Percentiles rank a stretch among this genome's conserved stretches.
Conservation (phyloP, 768 basidiomycete species). For the Rhodotorula taiwanensis region DNA sequence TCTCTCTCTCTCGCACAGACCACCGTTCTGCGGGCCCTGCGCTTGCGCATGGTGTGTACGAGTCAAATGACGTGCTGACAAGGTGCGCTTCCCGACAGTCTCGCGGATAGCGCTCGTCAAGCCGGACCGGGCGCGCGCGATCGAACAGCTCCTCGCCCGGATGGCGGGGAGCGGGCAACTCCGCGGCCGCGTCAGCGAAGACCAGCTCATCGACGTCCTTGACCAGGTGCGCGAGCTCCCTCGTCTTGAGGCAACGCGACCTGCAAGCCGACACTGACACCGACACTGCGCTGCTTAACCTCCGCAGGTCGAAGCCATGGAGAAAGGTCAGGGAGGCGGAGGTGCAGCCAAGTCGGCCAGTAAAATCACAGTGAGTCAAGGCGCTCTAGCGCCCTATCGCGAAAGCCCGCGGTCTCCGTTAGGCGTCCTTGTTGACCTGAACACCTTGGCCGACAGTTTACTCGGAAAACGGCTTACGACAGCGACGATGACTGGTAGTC, state of each 20-base stretch:
- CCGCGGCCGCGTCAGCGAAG: conserved; percentile 66
- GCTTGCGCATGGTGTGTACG: too few species aligned
- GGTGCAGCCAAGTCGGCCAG: conserved; percentile 46
- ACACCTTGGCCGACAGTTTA: neutral
- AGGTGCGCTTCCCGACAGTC: conserved; percentile 51
- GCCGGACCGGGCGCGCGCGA: conserved; percentile 68
- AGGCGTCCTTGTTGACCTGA: too few species aligned
- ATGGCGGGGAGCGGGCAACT: conserved; percentile 82
- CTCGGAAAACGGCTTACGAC: conserved; percentile 49
- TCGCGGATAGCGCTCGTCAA: conserved; percentile 81
- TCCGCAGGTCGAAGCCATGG: conserved; percentile 54
- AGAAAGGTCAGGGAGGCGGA: conserved; percentile 38
- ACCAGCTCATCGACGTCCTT: conserved; percentile 73
- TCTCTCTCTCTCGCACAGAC: neutral
- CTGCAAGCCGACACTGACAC: neutral
- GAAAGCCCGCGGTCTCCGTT: too few species aligned
- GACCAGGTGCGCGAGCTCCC: conserved; percentile 59
- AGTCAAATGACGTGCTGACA: too few species aligned
- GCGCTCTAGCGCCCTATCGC: too few species aligned
- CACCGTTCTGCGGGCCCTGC: neutral
- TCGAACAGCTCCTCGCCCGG: conserved; percentile 67
- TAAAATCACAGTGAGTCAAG: conserved; percentile 48
- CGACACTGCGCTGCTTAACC: too few species aligned
- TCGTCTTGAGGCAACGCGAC: neutral
- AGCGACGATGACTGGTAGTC: conserved; percentile 51